Percentiles rank a stretch among this genome's conserved stretches.
These are phyloP conservation scores for Chaetomidium leptoderma DNA, from an alignment of 495 filamentous ascomycete genomes.

Conservation along the genomic window DNA sequence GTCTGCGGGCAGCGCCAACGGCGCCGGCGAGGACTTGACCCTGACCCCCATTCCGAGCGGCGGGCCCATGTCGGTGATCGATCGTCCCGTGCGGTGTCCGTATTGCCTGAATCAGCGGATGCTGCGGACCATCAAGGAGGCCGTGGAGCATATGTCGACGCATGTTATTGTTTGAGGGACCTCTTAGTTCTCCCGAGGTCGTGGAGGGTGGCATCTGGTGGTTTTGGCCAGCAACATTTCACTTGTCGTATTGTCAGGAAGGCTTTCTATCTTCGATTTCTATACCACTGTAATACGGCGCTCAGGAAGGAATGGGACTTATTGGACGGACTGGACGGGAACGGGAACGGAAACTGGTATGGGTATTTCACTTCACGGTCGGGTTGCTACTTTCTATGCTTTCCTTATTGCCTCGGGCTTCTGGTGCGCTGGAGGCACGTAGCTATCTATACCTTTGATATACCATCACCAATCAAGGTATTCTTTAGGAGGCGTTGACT, in stretches of 20 bases:
- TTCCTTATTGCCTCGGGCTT: no score
- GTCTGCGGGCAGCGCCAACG: not conserved
- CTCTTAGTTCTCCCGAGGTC: no score
- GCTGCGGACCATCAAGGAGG: slow-evolving; percentile 55
- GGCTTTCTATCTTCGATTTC: not conserved
- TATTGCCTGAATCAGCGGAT: slow-evolving; percentile 55
- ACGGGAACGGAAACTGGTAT: not conserved
- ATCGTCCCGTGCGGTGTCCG: slow-evolving; percentile 51
- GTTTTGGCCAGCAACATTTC: no score
- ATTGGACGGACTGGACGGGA: not conserved
- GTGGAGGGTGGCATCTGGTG: no score
- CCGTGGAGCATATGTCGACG: slow-evolving; percentile 56
- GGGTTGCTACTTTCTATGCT: no score
- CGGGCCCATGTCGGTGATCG: slow-evolving; percentile 39
- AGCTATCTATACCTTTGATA: no score
- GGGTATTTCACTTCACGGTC: no score
- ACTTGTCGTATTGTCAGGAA: no score
- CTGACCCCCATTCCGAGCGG: slow-evolving; percentile 48
- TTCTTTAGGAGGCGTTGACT: no score
- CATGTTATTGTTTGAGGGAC: slow-evolving; percentile 48
- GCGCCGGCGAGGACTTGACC: slow-evolving; percentile 38
- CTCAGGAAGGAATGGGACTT: not conserved
- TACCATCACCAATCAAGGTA: no score
- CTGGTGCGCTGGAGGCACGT: no score
- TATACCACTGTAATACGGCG: not conserved